These are phyloP conservation scores for Lactifluus subvellereus DNA, from an alignment of 768 basidiomycete species.

Conservation along the genomic window DNA sequence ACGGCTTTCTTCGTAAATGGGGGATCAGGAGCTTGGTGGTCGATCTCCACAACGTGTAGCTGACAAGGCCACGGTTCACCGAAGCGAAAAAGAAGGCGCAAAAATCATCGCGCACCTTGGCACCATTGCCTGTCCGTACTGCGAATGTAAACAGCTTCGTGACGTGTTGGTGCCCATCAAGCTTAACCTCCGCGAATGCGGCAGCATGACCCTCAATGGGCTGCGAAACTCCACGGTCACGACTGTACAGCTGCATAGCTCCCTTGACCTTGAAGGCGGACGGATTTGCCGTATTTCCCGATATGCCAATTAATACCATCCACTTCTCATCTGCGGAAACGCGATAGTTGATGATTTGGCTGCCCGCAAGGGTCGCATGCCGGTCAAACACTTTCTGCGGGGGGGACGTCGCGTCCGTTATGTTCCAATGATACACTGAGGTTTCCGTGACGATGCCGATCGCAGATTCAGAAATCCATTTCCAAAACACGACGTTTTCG, in stretches of 20 bases:
- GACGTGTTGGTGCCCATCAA: constrained; percentile 77
- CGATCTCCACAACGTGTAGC: constrained; percentile 98
- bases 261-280: constrained; percentile 99
- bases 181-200: constrained; percentile 86
- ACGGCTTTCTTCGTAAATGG: constrained; percentile 96
- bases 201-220: constrained; percentile 99
- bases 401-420: constrained; percentile 63
- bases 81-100: neutral
- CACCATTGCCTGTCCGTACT: constrained; percentile 93
- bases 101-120: constrained; percentile 61
- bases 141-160: constrained; percentile 95
- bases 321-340: constrained; percentile 91
- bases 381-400: constrained; percentile 96
- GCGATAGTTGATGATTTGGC: constrained; percentile 99
- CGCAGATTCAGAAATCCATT: constrained; percentile 89
- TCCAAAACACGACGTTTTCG: constrained; percentile 98
- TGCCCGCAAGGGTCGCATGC: constrained; percentile 86
- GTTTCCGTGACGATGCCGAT: constrained; percentile 95
- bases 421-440: constrained; percentile 89
- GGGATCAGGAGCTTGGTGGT: constrained; percentile 88
- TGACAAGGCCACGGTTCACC: constrained; percentile 30
- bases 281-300: constrained; percentile 86
- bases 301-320: constrained; percentile 94
- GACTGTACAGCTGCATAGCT: constrained; percentile 93
- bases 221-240: constrained; percentile 89